Evolutionary conservation across 139 green algal species (phyloP), one percentile per base, ranked within the genome.

Genomic region (Desmodesmus armatus): DNA sequence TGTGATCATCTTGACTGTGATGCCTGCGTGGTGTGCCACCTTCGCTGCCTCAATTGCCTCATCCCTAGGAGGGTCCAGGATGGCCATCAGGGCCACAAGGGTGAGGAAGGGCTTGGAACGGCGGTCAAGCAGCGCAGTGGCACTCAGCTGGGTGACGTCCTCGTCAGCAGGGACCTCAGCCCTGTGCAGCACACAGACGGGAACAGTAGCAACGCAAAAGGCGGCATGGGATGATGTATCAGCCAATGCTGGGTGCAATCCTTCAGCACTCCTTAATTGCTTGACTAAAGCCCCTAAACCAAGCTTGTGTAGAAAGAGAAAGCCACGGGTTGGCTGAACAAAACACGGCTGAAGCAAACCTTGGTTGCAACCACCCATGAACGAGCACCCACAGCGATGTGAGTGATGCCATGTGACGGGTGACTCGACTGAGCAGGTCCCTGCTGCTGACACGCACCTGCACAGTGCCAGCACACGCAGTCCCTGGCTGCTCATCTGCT

Each of bases 1-100:
- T 80, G 87, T 90, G 44, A 90, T 90, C 87, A 91, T 91, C 78
- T 91, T 91, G 37, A 91, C 87, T 4, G 37, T 60, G 47, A 91
- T 91, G 67, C 87, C 87, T 2, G 87, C 87, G 11, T 23, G 62
- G 70, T 90, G 87, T 51, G 87, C 87, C 67, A 88, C 80, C 65
- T 84, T 83, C 21, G 86, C 82, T 35, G 87, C 87, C 23, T 15
- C 67, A 53, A 90, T 87, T 29, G 80, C 87, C 82, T 90, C 87
- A 31, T 90, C 82, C 19, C 87, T 63, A 4, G 87, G 87, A 5
- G 87, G 87, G 78, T 90, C 87, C 41, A 90, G 76, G 35, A 90
- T 88, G 35, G 87, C 87, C 13, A 88, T 27, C 37, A 87, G 76
- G 13, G 41, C 66, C 53, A 88, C 35, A 1, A 88, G 23, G 21